These are phyloP conservation scores for Ustilago bromivora DNA, from an alignment of 1,284 basidiomycete species.

Conservation along the genomic window DNA sequence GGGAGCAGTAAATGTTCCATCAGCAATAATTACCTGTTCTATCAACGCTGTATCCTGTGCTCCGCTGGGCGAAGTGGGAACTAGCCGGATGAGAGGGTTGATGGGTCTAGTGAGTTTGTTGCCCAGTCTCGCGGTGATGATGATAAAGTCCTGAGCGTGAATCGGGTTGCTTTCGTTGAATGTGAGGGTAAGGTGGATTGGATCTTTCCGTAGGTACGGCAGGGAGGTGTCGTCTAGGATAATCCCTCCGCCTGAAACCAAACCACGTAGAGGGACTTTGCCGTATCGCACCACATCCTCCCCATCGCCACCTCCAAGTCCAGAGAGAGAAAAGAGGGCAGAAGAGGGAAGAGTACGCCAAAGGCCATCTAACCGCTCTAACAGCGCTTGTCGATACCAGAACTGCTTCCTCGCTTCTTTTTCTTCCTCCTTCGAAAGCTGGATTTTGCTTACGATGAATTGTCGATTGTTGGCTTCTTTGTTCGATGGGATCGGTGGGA, in stretches of 20 bases:
- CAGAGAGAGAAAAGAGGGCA: not conserved
- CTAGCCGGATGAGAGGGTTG: slow-evolving; percentile 37
- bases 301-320: not conserved
- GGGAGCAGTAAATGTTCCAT: slow-evolving; percentile 25
- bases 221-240: slow-evolving; percentile 10
- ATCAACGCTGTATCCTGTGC: slow-evolving; percentile 7
- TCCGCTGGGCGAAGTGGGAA: slow-evolving; percentile 19
- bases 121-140: slow-evolving; percentile 9
- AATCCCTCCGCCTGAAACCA: slow-evolving; percentile 22
- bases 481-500: slow-evolving; percentile 82
- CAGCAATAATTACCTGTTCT: slow-evolving; percentile 19
- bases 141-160: slow-evolving; percentile 18
- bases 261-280: slow-evolving; percentile 7
- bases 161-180: slow-evolving; percentile 11
- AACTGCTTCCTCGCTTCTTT: slow-evolving; percentile 81
- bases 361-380: slow-evolving; percentile 76
- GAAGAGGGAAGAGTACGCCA: slow-evolving; percentile 76
- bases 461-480: slow-evolving; percentile 77
- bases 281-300: slow-evolving; percentile 16
- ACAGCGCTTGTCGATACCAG: slow-evolving; percentile 91
- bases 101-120: slow-evolving; percentile 26
- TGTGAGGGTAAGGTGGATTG: slow-evolving; percentile 13
- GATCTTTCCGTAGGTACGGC: slow-evolving; percentile 13
- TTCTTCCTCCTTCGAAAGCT: slow-evolving; percentile 76
- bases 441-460: slow-evolving; percentile 85